phyloP scores from a whole-genome alignment of 345 rosid genomes.

The Brassica napus region DNA sequence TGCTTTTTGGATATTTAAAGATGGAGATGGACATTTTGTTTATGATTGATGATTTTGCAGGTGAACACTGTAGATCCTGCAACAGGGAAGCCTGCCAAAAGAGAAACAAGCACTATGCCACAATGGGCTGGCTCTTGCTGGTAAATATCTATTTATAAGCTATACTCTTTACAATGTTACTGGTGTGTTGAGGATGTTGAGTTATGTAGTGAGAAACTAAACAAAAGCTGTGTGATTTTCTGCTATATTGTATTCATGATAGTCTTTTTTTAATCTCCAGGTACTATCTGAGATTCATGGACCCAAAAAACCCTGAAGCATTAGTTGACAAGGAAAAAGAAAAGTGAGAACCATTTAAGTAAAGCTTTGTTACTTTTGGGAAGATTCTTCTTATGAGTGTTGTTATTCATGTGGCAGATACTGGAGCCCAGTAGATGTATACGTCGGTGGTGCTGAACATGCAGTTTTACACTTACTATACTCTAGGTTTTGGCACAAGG shows the following conservation, averaged over 20 bases:
- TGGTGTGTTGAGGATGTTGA: slow-evolving; percentile 2
- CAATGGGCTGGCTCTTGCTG: slow-evolving; percentile 99
- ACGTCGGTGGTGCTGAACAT: slow-evolving; percentile 98
- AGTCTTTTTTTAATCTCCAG: slow-evolving; percentile 43
- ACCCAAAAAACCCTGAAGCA: slow-evolving; percentile 70
- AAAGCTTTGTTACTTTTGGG: neutral
- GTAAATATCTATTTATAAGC: slow-evolving; percentile 40
- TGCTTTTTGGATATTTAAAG: neutral
- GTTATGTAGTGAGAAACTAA: slow-evolving; percentile 2
- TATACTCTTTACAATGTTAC: neutral
- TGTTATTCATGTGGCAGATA: slow-evolving; percentile 50
- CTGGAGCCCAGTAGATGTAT: slow-evolving; percentile 95
- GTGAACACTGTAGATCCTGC: slow-evolving; percentile 59
- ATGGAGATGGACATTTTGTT: neutral
- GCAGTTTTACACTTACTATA: slow-evolving; percentile 95
- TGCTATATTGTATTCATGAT: slow-evolving; percentile 7
- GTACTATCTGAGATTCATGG: slow-evolving; percentile 98
- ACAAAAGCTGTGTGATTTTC: neutral
- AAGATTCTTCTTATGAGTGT: neutral
- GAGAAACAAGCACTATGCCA: slow-evolving; percentile 99
- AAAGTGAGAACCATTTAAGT: slow-evolving; percentile 48
- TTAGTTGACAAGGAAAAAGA: slow-evolving; percentile 79
- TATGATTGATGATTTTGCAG: slow-evolving; percentile 43
- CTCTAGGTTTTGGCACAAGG: slow-evolving; percentile 99
- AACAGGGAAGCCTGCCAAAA: slow-evolving; percentile 71